Evolutionary conservation across 2,329 filamentous ascomycete species (phyloP).

Genomic region (Aspergillus pseudonomiae): DNA sequence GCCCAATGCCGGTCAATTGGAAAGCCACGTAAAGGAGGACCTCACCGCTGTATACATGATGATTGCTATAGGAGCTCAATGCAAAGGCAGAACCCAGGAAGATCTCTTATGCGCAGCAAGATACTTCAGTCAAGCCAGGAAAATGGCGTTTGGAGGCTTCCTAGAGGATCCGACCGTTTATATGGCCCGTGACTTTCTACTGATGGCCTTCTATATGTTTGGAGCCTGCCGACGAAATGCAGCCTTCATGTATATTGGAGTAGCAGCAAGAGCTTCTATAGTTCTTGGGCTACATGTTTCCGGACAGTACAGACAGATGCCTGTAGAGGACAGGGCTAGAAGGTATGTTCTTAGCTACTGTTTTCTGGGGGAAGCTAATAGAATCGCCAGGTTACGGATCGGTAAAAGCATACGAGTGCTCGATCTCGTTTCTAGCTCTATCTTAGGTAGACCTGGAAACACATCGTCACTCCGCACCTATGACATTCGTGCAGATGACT

Average conservation of each 20-base stretch:
- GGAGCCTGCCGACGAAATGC: conserved; percentile 62
- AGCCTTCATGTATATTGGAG: conserved; percentile 66
- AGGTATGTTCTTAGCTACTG: conserved; percentile 18
- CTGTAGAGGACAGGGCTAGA: conserved; percentile 21
- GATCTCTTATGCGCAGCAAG: conserved; percentile 48
- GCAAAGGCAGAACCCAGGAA: conserved; percentile 36
- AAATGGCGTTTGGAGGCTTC: conserved; percentile 52
- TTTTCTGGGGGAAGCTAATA: background rate
- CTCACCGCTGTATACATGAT: conserved; percentile 40
- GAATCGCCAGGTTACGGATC: conserved; percentile 5
- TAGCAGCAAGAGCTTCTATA: conserved; percentile 60
- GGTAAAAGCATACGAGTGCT: conserved; percentile 51
- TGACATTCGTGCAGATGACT: background rate
- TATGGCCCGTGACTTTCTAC: conserved; percentile 55
- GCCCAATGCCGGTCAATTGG: background rate
- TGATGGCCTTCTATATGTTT: conserved; percentile 64
- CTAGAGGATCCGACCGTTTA: conserved; percentile 58
- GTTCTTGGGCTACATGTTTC: conserved; percentile 60
- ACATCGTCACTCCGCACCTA: conserved; percentile 30
- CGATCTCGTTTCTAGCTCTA: conserved; percentile 53
- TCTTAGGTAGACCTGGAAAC: conserved; percentile 50
- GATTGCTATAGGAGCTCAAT: conserved; percentile 59
- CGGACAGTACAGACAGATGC: conserved; percentile 20
- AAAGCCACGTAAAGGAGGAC: background rate
- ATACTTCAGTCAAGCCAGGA: conserved; percentile 44